phyloP scores from a whole-genome alignment of 441 rosid genomes.

The Geranium incanum region DNA sequence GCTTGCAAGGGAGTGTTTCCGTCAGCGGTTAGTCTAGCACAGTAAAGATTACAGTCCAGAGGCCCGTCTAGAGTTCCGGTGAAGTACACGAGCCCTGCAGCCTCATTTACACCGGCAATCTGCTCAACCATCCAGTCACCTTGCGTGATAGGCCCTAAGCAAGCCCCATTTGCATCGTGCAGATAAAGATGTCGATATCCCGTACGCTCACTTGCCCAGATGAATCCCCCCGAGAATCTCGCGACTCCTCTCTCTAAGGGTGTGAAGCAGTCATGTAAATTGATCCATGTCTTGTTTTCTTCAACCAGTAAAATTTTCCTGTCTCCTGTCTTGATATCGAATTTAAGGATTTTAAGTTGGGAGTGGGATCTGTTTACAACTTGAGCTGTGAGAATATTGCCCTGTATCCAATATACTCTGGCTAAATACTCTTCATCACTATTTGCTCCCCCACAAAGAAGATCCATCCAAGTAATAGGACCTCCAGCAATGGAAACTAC shows the following conservation, averaged over 20 bases:
- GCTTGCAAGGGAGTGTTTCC: slow-evolving; percentile 19
- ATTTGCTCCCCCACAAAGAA: slow-evolving; percentile 59
- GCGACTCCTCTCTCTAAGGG: slow-evolving; percentile 57
- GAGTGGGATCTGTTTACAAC: slow-evolving; percentile 72
- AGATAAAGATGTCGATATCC: slow-evolving; percentile 88
- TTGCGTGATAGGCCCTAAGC: slow-evolving; percentile 70
- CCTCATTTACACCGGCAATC: slow-evolving; percentile 78
- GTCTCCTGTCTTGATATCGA: slow-evolving; percentile 65
- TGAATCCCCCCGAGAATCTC: slow-evolving; percentile 63
- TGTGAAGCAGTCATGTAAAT: slow-evolving; percentile 82
- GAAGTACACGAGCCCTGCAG: slow-evolving; percentile 55
- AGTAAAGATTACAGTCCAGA: slow-evolving; percentile 65
- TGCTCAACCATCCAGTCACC: slow-evolving; percentile 98
- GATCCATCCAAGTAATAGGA: slow-evolving; percentile 75
- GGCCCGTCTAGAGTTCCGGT: slow-evolving; percentile 86
- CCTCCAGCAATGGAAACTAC: slow-evolving; percentile 72
- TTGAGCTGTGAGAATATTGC: slow-evolving; percentile 61
- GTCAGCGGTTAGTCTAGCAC: slow-evolving; percentile 37
- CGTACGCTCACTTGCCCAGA: slow-evolving; percentile 88
- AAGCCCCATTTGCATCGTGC: slow-evolving; percentile 57
- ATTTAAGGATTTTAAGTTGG: slow-evolving; percentile 54
- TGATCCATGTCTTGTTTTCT: slow-evolving; percentile 68
- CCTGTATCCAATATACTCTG: slow-evolving; percentile 83
- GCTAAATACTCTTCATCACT: slow-evolving; percentile 72
- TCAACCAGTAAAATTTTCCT: slow-evolving; percentile 54